A percentile compares a stretch with the other conserved stretches of the same genome.
These are phyloP conservation scores for Cucumis hystrix DNA, from an alignment of 306 rosid genomes.

Conservation along the genomic window DNA sequence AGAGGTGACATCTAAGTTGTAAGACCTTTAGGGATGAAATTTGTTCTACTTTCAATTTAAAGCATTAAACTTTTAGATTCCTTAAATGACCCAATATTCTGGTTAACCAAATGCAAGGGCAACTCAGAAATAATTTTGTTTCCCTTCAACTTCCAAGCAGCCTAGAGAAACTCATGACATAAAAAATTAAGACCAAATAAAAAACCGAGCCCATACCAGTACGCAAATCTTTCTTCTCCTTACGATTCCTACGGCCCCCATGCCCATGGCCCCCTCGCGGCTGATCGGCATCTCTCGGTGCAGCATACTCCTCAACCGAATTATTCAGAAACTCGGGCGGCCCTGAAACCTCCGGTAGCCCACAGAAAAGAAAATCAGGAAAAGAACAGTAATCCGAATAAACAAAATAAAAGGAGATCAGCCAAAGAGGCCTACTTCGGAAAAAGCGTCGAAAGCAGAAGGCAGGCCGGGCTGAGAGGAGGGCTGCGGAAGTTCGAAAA, in stretches of 20 bases:
- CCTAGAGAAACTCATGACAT: neutral
- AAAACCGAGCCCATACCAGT: conserved; percentile 25
- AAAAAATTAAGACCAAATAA: neutral
- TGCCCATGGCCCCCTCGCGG: conserved; percentile 38
- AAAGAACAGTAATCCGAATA: neutral
- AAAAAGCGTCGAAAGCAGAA: conserved; percentile 81
- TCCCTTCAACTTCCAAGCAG: neutral
- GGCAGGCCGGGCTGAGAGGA: conserved; percentile 51
- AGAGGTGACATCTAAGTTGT: neutral
- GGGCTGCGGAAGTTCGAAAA: conserved; percentile 49
- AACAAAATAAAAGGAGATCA: neutral
- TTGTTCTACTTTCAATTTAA: neutral
- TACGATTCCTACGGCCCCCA: conserved; percentile 37
- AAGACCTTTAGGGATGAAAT: too few relatives aligned
- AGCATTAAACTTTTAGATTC: neutral
- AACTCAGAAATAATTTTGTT: neutral
- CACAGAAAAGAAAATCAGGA: neutral
- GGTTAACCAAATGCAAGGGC: neutral
- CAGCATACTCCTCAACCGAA: conserved; percentile 42
- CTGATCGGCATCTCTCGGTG: conserved; percentile 31
- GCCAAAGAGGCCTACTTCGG: conserved; percentile 40
- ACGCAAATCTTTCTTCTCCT: conserved; percentile 66
- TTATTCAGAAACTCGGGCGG: conserved; percentile 83
- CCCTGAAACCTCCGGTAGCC: conserved; percentile 51
- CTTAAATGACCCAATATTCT: neutral